A percentile compares a stretch with the other conserved stretches of the same genome.
Evolutionary conservation across 257 asterid species (phyloP).

Genomic region (Lantana camara): DNA sequence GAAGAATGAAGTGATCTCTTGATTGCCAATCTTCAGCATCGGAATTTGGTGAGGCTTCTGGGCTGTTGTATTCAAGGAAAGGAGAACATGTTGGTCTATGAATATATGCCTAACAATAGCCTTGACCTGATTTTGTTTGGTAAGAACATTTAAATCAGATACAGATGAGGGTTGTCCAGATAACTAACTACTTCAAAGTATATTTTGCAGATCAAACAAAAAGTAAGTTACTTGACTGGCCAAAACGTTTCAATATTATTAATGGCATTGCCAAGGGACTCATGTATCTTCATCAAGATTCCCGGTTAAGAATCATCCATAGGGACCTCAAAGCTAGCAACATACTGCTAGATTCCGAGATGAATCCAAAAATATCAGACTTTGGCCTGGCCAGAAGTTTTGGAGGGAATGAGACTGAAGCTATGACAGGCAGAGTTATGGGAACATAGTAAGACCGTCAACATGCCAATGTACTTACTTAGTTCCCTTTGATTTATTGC

Average conservation of each 20-base stretch:
- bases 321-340: background rate
- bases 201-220: conserved; percentile 3
- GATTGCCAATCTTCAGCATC: background rate
- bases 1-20: background rate
- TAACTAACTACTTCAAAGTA: background rate
- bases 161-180: background rate
- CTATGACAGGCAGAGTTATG: conserved; percentile 21
- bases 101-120: conserved; percentile 16
- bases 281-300: conserved; percentile 23
- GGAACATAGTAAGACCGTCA: conserved; percentile 31
- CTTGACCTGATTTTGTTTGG: conserved; percentile 14
- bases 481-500: background rate
- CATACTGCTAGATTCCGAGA: background rate
- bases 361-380: conserved; percentile 31
- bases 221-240: conserved; percentile 10
- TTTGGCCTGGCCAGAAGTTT: conserved; percentile 29
- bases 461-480: background rate
- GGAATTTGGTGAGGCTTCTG: conserved; percentile 8
- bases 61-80: conserved; percentile 18
- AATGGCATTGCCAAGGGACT: conserved; percentile 21
- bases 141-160: background rate
- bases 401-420: conserved; percentile 27
- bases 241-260: background rate
- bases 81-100: conserved; percentile 23
- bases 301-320: background rate